Conservation (phyloP, 257 asterid species). For the Parsonsia alboflavescens region DNA sequence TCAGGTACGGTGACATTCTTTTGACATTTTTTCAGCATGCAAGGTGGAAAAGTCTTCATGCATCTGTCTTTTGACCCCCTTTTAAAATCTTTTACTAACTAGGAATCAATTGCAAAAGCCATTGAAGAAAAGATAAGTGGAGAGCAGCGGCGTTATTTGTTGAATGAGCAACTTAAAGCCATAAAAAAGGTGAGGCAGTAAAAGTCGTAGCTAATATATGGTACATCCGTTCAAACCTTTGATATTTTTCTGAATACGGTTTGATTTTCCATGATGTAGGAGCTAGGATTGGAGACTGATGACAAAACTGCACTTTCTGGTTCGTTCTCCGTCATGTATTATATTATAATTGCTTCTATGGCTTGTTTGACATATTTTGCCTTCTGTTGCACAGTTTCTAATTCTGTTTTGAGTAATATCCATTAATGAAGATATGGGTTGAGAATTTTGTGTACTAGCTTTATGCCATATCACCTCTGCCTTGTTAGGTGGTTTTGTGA, state of each 20-base stretch:
- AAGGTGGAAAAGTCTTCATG: background rate
- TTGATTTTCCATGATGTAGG: conserved; percentile 44
- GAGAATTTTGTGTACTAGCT: background rate
- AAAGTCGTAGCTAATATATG: background rate
- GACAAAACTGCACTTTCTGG: conserved; percentile 98
- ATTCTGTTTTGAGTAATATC: background rate
- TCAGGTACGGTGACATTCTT: conserved; percentile 48
- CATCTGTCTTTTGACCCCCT: background rate
- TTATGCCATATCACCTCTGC: background rate
- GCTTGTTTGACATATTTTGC: background rate
- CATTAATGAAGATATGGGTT: background rate
- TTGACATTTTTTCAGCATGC: conserved; percentile 1
- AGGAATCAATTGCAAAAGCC: conserved; percentile 99
- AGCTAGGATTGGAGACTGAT: conserved; percentile 94
- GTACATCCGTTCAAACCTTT: conserved; percentile 2
- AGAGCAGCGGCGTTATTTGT: conserved; percentile 91
- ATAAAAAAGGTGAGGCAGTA: conserved; percentile 67
- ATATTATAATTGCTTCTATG: background rate
- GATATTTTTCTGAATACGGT: conserved; percentile 17
- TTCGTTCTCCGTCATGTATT: conserved; percentile 28
- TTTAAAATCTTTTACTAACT: conserved; percentile 22
- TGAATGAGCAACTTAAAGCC: conserved; percentile 96
- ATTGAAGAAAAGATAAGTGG: conserved; percentile 98
- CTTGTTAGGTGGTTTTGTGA: background rate
- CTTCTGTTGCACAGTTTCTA: background rate